Conservation (phyloP, 805 yeast species). For the Phaffomyces antillensis region DNA sequence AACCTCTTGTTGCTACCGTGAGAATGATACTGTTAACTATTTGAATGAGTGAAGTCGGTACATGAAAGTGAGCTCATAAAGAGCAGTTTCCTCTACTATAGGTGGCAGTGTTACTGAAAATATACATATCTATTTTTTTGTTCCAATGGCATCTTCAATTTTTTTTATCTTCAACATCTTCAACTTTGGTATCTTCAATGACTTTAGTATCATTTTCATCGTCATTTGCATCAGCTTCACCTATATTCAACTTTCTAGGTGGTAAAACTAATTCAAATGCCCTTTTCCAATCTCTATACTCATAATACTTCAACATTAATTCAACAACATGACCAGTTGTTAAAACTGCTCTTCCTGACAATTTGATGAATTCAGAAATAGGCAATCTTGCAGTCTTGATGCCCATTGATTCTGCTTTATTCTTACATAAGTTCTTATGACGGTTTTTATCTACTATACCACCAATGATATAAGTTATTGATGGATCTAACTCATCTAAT, state of each 20-base stretch:
- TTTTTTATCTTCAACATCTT: neutral
- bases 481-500: constrained; percentile 55
- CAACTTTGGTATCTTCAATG: neutral
- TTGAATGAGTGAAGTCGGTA: no score
- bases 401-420: constrained; percentile 72
- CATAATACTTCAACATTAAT: constrained; percentile 73
- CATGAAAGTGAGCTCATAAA: no score
- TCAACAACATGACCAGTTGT: constrained; percentile 97
- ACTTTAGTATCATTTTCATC: neutral
- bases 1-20: no score
- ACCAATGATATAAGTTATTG: constrained; percentile 79
- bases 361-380: constrained; percentile 72
- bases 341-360: constrained; percentile 81
- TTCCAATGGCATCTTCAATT: neutral
- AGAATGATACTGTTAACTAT: no score
- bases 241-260: constrained; percentile 44
- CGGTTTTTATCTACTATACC: constrained; percentile 96
- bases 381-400: constrained; percentile 75
- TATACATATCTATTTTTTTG: neutral
- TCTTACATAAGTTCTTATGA: constrained; percentile 68
- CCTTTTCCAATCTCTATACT: constrained; percentile 69
- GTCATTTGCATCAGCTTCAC: neutral
- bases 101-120: no score
- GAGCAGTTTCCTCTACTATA: no score
- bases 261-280: constrained; percentile 90